Base-by-base conservation (phyloP, 1,139 yeast species). In the Pichia sp. region DNA sequence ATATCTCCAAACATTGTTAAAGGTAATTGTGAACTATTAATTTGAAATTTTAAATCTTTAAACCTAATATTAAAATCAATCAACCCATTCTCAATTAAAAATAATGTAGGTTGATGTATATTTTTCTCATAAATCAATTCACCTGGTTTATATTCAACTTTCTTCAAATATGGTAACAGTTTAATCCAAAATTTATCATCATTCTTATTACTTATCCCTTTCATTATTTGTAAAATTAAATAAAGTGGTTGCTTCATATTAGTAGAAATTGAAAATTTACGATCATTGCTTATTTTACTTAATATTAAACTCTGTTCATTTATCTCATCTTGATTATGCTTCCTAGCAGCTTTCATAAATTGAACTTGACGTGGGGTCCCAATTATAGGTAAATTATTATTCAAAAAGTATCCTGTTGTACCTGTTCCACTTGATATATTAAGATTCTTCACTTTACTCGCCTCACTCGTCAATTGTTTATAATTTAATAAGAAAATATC, bases 1-100 rank as follows among this genome's bases (percentile, higher is more conserved):
- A 81, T 62, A 57, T 82, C 88, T 3, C 98, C 98, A 61, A 88
- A 84, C 4, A 94, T 80, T 0, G 96, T 88, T 49, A 88, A 77
- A n/a, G 96, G 94, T 26, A 91, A 71, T 30, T 56, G 60, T 25
- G 54, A 50, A 43, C 89, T 75, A 15, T 86, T 80, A 47, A 91
- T 91, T 43, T 73, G 74, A 28, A 89, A 70, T 34, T 73, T 75
- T 73, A 50, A 71, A 71, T 50, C 72, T 69, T 52, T 48, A 51
- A 61, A 54, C 11, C 62, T 69, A 40, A 69, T 76, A 54, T 64
- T 69, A 61, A 85, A 77, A 33, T 82, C 72, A 34, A 91, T 68
- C 31, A 85, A 68, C 1, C 98, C 98, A 2, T 79, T 68, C 54
- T 89, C 96, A 17, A 91, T 80, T 17, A 84, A 60, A 56, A 83